Evolutionary conservation across 2,329 filamentous ascomycete genomes (phyloP).

Genomic region (Paracoccidioides brasiliensis): DNA sequence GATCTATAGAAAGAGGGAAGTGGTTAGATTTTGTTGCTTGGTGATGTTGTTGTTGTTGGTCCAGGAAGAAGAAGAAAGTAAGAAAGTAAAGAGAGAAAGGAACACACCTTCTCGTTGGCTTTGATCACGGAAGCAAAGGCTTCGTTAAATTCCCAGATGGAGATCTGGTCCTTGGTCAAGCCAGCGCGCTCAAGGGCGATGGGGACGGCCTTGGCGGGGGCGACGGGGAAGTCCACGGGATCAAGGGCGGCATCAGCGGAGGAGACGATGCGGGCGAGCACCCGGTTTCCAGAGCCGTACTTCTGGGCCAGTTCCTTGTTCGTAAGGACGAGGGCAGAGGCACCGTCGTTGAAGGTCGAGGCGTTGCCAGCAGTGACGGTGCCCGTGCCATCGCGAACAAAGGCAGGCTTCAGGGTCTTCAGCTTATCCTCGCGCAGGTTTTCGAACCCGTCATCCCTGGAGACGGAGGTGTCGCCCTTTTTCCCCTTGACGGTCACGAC

Average conservation of each 20-base stretch:
- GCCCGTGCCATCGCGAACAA: conserved; percentile 70
- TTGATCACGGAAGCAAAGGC: conserved; percentile 93
- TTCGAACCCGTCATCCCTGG: conserved; percentile 78
- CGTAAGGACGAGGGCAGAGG: conserved; percentile 73
- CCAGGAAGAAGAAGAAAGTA: no score
- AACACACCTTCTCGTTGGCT: conserved; percentile 68
- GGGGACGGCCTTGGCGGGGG: conserved; percentile 82
- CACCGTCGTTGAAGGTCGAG: conserved; percentile 89
- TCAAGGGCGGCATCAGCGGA: conserved; percentile 85
- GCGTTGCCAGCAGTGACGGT: conserved; percentile 92
- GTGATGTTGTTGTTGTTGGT: neutral
- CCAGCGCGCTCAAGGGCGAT: conserved; percentile 79
- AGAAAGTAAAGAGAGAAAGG: neutral
- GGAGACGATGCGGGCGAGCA: conserved; percentile 74
- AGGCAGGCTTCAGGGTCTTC: conserved; percentile 75
- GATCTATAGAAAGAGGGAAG: conserved; percentile 39
- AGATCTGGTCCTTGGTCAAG: conserved; percentile 80
- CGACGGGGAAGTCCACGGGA: conserved; percentile 85
- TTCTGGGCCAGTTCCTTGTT: conserved; percentile 68
- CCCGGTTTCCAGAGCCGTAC: conserved; percentile 63
- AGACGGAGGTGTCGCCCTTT: conserved; percentile 70
- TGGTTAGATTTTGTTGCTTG: neutral
- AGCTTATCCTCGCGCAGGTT: conserved; percentile 82
- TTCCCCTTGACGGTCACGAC: conserved; percentile 72
- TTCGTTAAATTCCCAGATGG: conserved; percentile 97